phyloP scores from a whole-genome alignment of 148 eudicot genomes.

The Rhododendron vialii region DNA sequence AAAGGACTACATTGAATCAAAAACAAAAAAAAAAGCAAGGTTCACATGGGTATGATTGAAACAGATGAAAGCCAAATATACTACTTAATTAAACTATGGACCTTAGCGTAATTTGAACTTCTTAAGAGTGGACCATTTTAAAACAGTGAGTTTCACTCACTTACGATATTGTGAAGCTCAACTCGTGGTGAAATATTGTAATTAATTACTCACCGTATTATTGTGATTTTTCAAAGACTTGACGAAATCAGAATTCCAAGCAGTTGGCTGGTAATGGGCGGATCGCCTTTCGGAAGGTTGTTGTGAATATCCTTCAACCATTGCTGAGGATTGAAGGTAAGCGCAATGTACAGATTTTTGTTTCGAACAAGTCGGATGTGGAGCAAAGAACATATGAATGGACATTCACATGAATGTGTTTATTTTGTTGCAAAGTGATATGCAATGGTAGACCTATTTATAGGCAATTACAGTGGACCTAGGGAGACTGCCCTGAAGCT shows the following conservation, averaged over 20 bases:
- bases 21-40: too few relatives aligned
- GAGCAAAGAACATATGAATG: too few relatives aligned
- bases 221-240: neutral
- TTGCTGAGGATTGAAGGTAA: neutral
- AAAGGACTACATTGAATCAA: too few relatives aligned
- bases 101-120: too few relatives aligned
- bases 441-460: neutral
- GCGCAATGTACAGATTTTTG: neutral
- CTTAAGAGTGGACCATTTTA: too few relatives aligned
- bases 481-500: too few relatives aligned
- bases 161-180: too few relatives aligned
- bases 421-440: neutral
- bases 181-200: too few relatives aligned
- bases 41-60: too few relatives aligned
- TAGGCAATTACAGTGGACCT: neutral
- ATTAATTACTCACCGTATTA: neutral
- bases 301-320: neutral
- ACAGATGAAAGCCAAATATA: too few relatives aligned
- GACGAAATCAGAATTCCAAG: slow-evolving; percentile 2
- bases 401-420: neutral
- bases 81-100: too few relatives aligned
- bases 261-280: neutral
- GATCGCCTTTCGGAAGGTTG: neutral
- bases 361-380: neutral
- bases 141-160: too few relatives aligned